A percentile compares a stretch with the other conserved stretches of the same genome.
These are phyloP conservation scores for Epithele typhae DNA, from an alignment of 768 basidiomycete species.

Conservation along the genomic window DNA sequence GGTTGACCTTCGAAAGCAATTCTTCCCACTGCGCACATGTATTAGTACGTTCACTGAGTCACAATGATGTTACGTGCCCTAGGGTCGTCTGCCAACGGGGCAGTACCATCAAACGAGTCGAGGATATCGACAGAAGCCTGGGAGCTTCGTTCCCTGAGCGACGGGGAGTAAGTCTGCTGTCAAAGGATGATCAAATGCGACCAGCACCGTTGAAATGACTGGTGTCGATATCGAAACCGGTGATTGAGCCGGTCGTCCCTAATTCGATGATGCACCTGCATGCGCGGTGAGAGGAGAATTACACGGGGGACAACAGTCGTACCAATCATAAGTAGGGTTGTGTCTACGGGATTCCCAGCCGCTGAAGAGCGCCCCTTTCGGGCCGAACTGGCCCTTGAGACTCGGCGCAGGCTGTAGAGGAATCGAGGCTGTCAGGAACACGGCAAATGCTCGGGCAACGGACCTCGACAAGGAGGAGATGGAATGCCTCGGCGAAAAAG, in stretches of 20 bases:
- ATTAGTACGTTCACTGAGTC: not conserved
- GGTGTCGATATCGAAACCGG: slow-evolving; percentile 92
- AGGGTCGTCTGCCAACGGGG: slow-evolving; percentile 43
- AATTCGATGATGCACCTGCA: slow-evolving; percentile 86
- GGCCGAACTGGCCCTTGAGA: slow-evolving; percentile 95
- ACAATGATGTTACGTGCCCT: slow-evolving; percentile 39
- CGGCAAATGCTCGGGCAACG: slow-evolving; percentile 17
- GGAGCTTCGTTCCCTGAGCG: slow-evolving; percentile 85
- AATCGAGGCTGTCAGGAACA: not conserved
- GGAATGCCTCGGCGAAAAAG: slow-evolving; percentile 86
- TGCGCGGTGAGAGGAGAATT: not conserved
- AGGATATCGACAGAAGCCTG: slow-evolving; percentile 70
- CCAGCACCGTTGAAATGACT: slow-evolving; percentile 83
- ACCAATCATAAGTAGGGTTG: slow-evolving; percentile 90
- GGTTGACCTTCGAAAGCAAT: slow-evolving; percentile 66
- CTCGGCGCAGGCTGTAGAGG: slow-evolving; percentile 69
- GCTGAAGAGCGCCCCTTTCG: slow-evolving; percentile 89
- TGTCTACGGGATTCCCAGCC: slow-evolving; percentile 95
- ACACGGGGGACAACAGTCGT: slow-evolving; percentile 9
- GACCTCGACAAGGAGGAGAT: slow-evolving; percentile 82
- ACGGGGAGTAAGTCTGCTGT: no score
- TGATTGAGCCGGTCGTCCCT: slow-evolving; percentile 67
- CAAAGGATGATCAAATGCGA: no score
- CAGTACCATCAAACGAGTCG: slow-evolving; percentile 31
- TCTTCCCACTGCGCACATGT: slow-evolving; percentile 61